Evolutionary conservation across 495 filamentous ascomycete genomes (phyloP).

Genomic region (Aspergillus diversus): DNA sequence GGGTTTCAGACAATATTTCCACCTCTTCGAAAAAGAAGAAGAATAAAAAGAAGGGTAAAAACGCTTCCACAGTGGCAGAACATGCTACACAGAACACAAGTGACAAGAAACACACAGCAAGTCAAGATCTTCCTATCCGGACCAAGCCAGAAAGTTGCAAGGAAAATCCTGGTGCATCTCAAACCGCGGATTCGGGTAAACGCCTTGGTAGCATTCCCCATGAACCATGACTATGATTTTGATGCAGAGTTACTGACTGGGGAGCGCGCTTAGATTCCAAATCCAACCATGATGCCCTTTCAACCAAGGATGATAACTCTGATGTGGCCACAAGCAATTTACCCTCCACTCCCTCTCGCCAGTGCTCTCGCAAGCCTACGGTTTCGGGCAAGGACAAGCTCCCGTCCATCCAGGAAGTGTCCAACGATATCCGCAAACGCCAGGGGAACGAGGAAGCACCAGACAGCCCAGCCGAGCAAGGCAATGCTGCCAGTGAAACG

Average conservation of each 20-base stretch:
- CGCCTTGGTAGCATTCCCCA: too few relatives aligned
- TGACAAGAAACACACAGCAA: not conserved
- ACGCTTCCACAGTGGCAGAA: not conserved
- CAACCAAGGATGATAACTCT: not conserved
- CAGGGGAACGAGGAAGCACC: not conserved
- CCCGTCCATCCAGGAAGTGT: conserved; percentile 14
- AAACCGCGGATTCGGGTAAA: too few relatives aligned
- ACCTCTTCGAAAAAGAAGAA: not conserved
- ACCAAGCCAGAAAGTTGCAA: not conserved
- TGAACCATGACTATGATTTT: too few relatives aligned
- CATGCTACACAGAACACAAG: not conserved
- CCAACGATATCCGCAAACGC: not conserved
- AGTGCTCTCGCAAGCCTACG: conserved; percentile 6
- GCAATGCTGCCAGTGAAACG: not conserved
- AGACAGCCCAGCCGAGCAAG: not conserved
- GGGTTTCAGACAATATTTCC: not conserved
- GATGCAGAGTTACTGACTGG: too few relatives aligned
- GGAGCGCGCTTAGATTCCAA: not conserved
- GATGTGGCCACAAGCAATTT: not conserved
- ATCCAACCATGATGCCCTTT: not conserved
- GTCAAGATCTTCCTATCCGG: not conserved
- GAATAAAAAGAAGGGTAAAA: conserved; percentile 1
- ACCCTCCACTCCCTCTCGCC: not conserved
- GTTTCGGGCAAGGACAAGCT: conserved; percentile 14
- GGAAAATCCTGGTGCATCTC: not conserved